Evolutionary conservation across 768 basidiomycete species (phyloP).

Genomic region (Boletus sp.): DNA sequence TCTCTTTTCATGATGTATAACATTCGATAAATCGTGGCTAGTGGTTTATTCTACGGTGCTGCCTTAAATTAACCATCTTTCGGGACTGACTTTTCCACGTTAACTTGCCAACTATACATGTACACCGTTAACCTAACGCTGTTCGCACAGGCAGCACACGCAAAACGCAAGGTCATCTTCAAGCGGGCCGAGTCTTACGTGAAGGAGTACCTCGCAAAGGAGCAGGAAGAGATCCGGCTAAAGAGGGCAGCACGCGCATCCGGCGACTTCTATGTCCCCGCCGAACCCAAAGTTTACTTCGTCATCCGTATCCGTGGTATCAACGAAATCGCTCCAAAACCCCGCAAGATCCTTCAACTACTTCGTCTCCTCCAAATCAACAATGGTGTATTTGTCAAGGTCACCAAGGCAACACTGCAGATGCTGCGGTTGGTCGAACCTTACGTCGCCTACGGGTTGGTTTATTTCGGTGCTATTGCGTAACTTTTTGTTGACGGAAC

Average conservation of each 20-base stretch:
- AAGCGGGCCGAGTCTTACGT: slow-evolving; percentile 98
- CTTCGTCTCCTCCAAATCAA: slow-evolving; percentile 99
- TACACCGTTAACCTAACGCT: slow-evolving; percentile 14
- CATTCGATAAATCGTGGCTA: slow-evolving; percentile 73
- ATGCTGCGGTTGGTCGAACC: slow-evolving; percentile 98
- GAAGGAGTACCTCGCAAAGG: slow-evolving; percentile 90
- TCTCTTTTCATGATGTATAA: slow-evolving; percentile 73
- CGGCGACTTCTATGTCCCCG: slow-evolving; percentile 97
- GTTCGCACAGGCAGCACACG: slow-evolving; percentile 66
- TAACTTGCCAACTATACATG: background rate
- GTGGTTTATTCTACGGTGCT: slow-evolving; percentile 57
- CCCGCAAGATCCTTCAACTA: slow-evolving; percentile 97
- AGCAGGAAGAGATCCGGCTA: slow-evolving; percentile 95
- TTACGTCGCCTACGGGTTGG: slow-evolving; percentile 94
- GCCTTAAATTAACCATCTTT: slow-evolving; percentile 88
- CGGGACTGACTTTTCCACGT: slow-evolving; percentile 53
- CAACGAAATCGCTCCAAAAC: slow-evolving; percentile 99
- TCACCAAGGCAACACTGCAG: slow-evolving; percentile 92
- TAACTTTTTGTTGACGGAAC: slow-evolving; percentile 1
- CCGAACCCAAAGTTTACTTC: slow-evolving; percentile 96
- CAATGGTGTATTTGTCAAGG: slow-evolving; percentile 98
- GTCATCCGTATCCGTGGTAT: slow-evolving; percentile 99
- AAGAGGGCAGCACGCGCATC: slow-evolving; percentile 88
- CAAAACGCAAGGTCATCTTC: slow-evolving; percentile 97
- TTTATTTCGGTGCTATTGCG: slow-evolving; percentile 4